Evolutionary conservation across 495 filamentous ascomycete genomes (phyloP).

Genomic region (Chlorociboria aeruginascens): DNA sequence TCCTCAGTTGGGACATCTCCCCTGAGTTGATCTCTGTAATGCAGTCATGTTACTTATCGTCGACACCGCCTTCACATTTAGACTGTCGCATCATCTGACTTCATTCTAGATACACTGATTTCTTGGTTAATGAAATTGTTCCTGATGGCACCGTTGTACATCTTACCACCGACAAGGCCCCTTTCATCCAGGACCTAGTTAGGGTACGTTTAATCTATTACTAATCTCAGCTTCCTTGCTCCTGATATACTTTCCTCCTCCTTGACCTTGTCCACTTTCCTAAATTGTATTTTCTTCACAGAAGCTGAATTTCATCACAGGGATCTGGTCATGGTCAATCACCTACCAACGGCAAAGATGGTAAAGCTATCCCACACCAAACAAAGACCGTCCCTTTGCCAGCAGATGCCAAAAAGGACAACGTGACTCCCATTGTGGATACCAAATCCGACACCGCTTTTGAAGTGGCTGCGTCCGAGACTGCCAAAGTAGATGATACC

Average conservation of each 20-base stretch:
- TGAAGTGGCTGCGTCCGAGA: not conserved
- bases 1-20: not conserved
- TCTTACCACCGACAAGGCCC: conserved; percentile 37
- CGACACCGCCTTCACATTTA: not conserved
- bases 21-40: not conserved
- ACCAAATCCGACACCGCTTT: not conserved
- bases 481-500: not conserved
- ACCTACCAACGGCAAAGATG: too few relatives aligned
- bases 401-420: not conserved
- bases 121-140: conserved; percentile 85
- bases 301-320: too few relatives aligned
- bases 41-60: not conserved
- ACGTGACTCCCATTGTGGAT: not conserved
- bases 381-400: not conserved
- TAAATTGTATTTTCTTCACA: too few relatives aligned
- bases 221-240: too few relatives aligned
- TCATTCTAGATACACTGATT: conserved; percentile 71
- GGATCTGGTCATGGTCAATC: too few relatives aligned
- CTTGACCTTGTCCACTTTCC: too few relatives aligned
- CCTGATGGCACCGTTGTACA: conserved; percentile 71
- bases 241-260: too few relatives aligned
- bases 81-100: not conserved
- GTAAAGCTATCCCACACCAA: too few relatives aligned
- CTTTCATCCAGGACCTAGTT: conserved; percentile 6
- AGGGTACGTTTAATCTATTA: too few relatives aligned